A percentile compares a stretch with the other conserved stretches of the same genome.
Conservation (phyloP, 108 stramenopile genomes). For the Pelagomonas calceolata region DNA sequence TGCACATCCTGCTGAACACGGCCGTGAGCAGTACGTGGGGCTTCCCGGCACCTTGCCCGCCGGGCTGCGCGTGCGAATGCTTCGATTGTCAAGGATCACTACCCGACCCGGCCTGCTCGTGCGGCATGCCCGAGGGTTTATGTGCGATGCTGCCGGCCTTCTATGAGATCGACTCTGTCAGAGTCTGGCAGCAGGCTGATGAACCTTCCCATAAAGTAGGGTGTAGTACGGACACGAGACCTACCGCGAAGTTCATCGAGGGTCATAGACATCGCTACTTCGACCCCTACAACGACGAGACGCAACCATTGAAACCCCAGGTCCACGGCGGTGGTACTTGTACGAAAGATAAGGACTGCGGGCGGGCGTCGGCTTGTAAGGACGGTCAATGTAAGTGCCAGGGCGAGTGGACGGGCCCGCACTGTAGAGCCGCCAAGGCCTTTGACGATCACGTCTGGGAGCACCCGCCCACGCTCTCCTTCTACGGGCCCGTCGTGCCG, state of each 20-base stretch:
- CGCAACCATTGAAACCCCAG: slow-evolving; percentile 44
- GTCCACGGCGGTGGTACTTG: slow-evolving; percentile 54
- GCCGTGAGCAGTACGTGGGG: slow-evolving; percentile 72
- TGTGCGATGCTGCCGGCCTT: slow-evolving; percentile 74
- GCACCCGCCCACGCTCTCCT: neutral
- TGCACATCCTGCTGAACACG: slow-evolving; percentile 77
- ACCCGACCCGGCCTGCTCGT: slow-evolving; percentile 64
- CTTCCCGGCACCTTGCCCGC: slow-evolving; percentile 64
- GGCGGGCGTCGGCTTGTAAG: slow-evolving; percentile 15
- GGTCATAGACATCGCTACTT: slow-evolving; percentile 69
- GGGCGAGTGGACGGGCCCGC: slow-evolving; percentile 17
- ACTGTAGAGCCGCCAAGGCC: slow-evolving; percentile 10
- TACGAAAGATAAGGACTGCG: slow-evolving; percentile 37
- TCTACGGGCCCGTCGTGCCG: neutral
- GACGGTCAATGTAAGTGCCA: slow-evolving; percentile 18
- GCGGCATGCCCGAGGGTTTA: slow-evolving; percentile 67
- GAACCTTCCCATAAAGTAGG: slow-evolving; percentile 60
- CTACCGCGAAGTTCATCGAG: slow-evolving; percentile 66
- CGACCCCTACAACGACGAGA: slow-evolving; percentile 42
- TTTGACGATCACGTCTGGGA: slow-evolving; percentile 11
- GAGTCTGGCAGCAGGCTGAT: slow-evolving; percentile 67
- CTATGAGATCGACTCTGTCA: slow-evolving; percentile 74
- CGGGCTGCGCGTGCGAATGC: slow-evolving; percentile 61
- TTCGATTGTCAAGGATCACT: slow-evolving; percentile 41
- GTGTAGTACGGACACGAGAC: slow-evolving; percentile 62